A percentile compares a stretch with the other conserved stretches of the same genome.
Evolutionary conservation across 2,329 filamentous ascomycete genomes (phyloP).

Genomic region (Paecilomyces sp.): DNA sequence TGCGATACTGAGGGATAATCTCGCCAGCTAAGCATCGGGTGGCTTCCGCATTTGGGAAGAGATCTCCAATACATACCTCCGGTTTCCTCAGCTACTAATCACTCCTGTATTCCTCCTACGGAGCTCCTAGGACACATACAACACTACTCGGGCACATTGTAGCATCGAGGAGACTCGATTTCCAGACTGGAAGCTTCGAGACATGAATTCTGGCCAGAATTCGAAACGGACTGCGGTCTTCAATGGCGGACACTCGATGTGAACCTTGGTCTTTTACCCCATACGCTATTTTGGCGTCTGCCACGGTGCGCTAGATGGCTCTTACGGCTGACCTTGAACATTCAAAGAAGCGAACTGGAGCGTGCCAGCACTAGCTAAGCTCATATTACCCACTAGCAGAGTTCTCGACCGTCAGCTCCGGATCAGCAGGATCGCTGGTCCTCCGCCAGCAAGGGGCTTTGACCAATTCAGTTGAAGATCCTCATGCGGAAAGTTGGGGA

Average conservation of each 20-base stretch:
- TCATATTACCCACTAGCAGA: neutral
- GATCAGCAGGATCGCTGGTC: neutral
- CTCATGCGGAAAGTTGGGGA: neutral
- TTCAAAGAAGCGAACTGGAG: neutral
- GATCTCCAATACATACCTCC: neutral
- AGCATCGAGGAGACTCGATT: neutral
- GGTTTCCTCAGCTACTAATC: neutral
- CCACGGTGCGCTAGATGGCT: neutral
- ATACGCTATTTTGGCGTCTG: neutral
- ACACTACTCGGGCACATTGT: neutral
- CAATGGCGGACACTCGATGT: neutral
- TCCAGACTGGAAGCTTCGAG: neutral
- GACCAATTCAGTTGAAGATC: neutral
- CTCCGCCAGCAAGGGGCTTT: neutral
- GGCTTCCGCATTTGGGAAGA: no score
- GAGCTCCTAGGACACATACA: neutral
- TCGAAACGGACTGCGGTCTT: neutral
- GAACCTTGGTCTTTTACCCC: neutral
- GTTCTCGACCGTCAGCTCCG: neutral
- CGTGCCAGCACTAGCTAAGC: neutral
- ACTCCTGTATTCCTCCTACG: neutral
- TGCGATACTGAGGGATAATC: no score
- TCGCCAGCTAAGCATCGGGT: no score
- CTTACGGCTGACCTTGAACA: neutral
- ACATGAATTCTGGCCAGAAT: neutral